These are phyloP conservation scores for Xylaria sp. DNA, from an alignment of 2,329 filamentous ascomycete genomes.

Conservation along the genomic window DNA sequence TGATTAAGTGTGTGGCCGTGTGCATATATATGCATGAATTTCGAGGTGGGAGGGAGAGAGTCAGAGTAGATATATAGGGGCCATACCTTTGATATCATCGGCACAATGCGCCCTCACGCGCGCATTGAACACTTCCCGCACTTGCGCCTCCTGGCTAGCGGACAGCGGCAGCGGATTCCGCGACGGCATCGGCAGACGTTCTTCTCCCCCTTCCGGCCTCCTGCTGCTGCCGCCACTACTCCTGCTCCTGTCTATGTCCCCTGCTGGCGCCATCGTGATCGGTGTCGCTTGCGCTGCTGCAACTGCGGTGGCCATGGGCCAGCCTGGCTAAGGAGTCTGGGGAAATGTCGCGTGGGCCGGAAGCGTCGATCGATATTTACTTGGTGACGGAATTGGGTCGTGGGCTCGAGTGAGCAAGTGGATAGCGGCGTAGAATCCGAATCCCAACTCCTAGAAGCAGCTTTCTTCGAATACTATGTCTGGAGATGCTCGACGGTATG, in stretches of 20 bases:
- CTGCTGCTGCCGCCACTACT: too few relatives aligned
- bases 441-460: too few relatives aligned
- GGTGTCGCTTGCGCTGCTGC: conserved; percentile 34
- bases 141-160: conserved; percentile 49
- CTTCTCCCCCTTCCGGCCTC: conserved; percentile 22
- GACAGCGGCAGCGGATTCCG: conserved; percentile 79
- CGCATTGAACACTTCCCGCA: conserved; percentile 49
- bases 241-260: conserved; percentile 38
- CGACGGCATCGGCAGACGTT: conserved; percentile 57
- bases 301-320: conserved; percentile 25
- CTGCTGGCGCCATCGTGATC: conserved; percentile 46
- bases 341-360: neutral
- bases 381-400: neutral
- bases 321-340: neutral
- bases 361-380: neutral
- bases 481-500: too few relatives aligned
- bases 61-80: neutral
- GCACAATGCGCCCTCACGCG: conserved; percentile 78
- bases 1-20: too few relatives aligned
- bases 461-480: too few relatives aligned
- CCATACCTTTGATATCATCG: conserved; percentile 74
- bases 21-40: too few relatives aligned
- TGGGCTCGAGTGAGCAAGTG: neutral
- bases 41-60: neutral
- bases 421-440: too few relatives aligned